Percentiles rank a stretch among this genome's conserved stretches.
Conservation (phyloP, 2,329 filamentous ascomycete genomes). For the Cladophialophora psammophila region DNA sequence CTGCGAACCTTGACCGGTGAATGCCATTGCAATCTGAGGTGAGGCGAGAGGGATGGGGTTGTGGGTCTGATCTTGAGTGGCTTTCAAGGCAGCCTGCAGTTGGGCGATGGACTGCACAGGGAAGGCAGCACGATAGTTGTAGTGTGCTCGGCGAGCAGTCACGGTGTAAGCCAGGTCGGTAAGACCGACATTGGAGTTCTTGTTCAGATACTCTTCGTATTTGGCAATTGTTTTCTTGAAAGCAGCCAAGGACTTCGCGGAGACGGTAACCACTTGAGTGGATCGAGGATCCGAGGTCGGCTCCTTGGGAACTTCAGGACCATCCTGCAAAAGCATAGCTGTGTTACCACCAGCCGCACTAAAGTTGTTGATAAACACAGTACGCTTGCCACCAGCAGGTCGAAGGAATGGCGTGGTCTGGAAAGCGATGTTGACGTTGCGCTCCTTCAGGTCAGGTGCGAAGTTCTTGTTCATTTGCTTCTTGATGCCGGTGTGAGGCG, state of each 20-base stretch:
- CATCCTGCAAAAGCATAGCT: conserved; percentile 70
- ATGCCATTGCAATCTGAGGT: conserved; percentile 47
- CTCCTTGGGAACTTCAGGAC: conserved; percentile 49
- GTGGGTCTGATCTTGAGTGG: conserved; percentile 40
- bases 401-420: conserved; percentile 50
- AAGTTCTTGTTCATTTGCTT: conserved; percentile 47
- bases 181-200: conserved; percentile 60
- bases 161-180: conserved; percentile 70
- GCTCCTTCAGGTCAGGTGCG: conserved; percentile 45
- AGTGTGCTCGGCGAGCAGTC: conserved; percentile 63
- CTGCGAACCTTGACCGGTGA: conserved; percentile 51
- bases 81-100: conserved; percentile 44
- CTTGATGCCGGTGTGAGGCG: conserved; percentile 73
- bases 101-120: conserved; percentile 43
- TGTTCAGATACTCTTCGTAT: conserved; percentile 63
- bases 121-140: conserved; percentile 48
- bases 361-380: conserved; percentile 69
- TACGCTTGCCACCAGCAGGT: conserved; percentile 45
- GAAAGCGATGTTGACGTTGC: conserved; percentile 51
- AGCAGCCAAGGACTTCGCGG: conserved; percentile 60
- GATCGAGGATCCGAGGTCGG: conserved; percentile 59
- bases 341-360: conserved; percentile 76
- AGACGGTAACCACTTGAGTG: conserved; percentile 66
- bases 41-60: conserved; percentile 43
- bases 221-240: conserved; percentile 64